Percentiles rank a stretch among this genome's conserved stretches.
Conservation (phyloP, 2,329 filamentous ascomycete genomes). For the Pseudogymnoascus sp. region DNA sequence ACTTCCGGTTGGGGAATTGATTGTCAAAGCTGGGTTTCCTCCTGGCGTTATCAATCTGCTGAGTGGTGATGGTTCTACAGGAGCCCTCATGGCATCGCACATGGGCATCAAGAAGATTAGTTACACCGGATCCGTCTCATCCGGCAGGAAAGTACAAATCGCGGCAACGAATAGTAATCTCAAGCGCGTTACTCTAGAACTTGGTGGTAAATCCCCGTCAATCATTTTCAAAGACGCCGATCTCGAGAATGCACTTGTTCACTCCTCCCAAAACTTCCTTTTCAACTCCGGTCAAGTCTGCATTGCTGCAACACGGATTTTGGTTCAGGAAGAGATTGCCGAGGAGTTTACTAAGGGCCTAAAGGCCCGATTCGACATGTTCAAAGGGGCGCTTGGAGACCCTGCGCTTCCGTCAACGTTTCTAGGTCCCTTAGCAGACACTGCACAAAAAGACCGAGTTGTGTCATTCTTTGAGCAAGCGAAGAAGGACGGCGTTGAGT, state of each 20-base stretch:
- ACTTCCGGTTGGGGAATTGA: slow-evolving; percentile 45
- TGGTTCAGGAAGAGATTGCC: slow-evolving; percentile 56
- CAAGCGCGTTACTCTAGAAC: slow-evolving; percentile 58
- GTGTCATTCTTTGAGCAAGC: slow-evolving; percentile 54
- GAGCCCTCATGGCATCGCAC: slow-evolving; percentile 48
- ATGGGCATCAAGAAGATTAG: slow-evolving; percentile 54
- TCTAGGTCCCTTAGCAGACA: slow-evolving; percentile 46
- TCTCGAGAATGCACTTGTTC: slow-evolving; percentile 46
- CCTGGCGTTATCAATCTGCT: slow-evolving; percentile 55
- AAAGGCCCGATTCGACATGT: slow-evolving; percentile 42
- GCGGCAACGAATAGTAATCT: slow-evolving; percentile 53
- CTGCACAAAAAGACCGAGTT: slow-evolving; percentile 46
- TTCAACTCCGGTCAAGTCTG: slow-evolving; percentile 50
- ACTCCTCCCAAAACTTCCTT: slow-evolving; percentile 50
- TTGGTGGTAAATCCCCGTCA: slow-evolving; percentile 60
- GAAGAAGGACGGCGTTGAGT: slow-evolving; percentile 49
- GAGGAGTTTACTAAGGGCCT: slow-evolving; percentile 52
- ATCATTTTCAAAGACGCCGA: slow-evolving; percentile 59
- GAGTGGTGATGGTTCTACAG: slow-evolving; percentile 43
- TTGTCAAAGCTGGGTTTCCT: slow-evolving; percentile 48
- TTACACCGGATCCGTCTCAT: slow-evolving; percentile 53
- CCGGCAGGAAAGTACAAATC: slow-evolving; percentile 46
- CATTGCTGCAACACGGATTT: slow-evolving; percentile 58
- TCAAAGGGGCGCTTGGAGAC: slow-evolving; percentile 59
- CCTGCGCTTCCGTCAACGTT: slow-evolving; percentile 55